A percentile compares a stretch with the other conserved stretches of the same genome.
Evolutionary conservation across 2,329 filamentous ascomycete genomes (phyloP).

Genomic region (Aspergillus hortae): DNA sequence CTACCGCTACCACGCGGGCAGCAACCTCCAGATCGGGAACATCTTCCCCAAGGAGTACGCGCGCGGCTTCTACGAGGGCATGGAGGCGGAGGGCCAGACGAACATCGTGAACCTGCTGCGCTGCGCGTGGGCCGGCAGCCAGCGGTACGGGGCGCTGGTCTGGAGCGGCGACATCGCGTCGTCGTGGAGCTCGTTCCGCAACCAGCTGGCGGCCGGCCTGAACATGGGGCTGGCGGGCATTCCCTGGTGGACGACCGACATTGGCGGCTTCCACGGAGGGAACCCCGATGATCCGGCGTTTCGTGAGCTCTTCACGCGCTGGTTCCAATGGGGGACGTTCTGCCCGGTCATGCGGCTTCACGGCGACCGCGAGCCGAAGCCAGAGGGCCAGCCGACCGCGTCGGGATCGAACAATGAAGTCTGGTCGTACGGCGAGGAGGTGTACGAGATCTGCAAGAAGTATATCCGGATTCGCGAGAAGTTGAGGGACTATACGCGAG

Average conservation of each 20-base stretch:
- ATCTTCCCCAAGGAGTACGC: constrained; percentile 59
- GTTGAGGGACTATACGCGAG: constrained; percentile 56
- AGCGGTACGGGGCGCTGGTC: constrained; percentile 62
- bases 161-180: constrained; percentile 67
- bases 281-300: constrained; percentile 55
- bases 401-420: constrained; percentile 48
- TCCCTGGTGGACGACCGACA: constrained; percentile 68
- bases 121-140: constrained; percentile 57
- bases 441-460: constrained; percentile 58
- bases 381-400: constrained; percentile 24
- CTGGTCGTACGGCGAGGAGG: constrained; percentile 62
- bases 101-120: constrained; percentile 59
- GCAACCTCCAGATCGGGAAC: constrained; percentile 57
- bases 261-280: constrained; percentile 67
- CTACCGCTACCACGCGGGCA: constrained; percentile 58
- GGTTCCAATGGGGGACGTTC: constrained; percentile 68
- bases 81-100: constrained; percentile 49
- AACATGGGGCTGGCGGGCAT: constrained; percentile 64
- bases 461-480: constrained; percentile 59
- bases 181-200: constrained; percentile 58
- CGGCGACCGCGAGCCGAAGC: constrained; percentile 60
- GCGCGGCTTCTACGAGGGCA: constrained; percentile 58
- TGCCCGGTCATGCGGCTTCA: constrained; percentile 67
- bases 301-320: constrained; percentile 61
- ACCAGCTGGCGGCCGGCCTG: constrained; percentile 61